phyloP scores from a whole-genome alignment of 1,139 yeast species.

The Kluyveromyces marxianus region DNA sequence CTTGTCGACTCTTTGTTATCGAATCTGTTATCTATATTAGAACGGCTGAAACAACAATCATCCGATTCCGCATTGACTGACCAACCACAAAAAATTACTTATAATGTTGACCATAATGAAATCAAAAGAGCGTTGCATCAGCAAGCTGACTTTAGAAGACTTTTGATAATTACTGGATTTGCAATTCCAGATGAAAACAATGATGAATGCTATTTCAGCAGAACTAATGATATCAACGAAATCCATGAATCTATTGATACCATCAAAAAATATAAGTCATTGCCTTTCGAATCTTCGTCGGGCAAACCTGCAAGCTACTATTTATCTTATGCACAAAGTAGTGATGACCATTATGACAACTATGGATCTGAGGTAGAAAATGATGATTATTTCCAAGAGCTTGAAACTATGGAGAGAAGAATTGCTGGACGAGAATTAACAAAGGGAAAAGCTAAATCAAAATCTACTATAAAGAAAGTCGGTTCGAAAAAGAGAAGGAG shows the following conservation, averaged over 20 bases:
- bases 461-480: slow-evolving; percentile 9
- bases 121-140: slow-evolving; percentile 14
- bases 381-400: slow-evolving; percentile 23
- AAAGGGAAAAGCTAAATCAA: slow-evolving; percentile 23
- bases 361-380: slow-evolving; percentile 16
- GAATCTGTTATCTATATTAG: slow-evolving; percentile 14
- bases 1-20: slow-evolving; percentile 15
- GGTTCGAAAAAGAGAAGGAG: slow-evolving; percentile 7
- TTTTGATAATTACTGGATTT: slow-evolving; percentile 24
- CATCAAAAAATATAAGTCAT: slow-evolving; percentile 19
- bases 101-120: background rate
- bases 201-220: slow-evolving; percentile 21
- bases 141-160: slow-evolving; percentile 27
- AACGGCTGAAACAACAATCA: background rate
- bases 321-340: slow-evolving; percentile 17
- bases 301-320: slow-evolving; percentile 24
- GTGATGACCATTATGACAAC: slow-evolving; percentile 13
- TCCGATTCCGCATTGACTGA: background rate
- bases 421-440: slow-evolving; percentile 6
- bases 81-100: background rate
- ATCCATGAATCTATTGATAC: slow-evolving; percentile 14
- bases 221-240: slow-evolving; percentile 10
- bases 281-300: slow-evolving; percentile 25
- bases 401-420: slow-evolving; percentile 10
- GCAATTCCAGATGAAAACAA: slow-evolving; percentile 17